A percentile compares a stretch with the other conserved stretches of the same genome.
These are phyloP conservation scores for Jackrogersella multiformis DNA, from an alignment of 495 filamentous ascomycete genomes.

Conservation along the genomic window DNA sequence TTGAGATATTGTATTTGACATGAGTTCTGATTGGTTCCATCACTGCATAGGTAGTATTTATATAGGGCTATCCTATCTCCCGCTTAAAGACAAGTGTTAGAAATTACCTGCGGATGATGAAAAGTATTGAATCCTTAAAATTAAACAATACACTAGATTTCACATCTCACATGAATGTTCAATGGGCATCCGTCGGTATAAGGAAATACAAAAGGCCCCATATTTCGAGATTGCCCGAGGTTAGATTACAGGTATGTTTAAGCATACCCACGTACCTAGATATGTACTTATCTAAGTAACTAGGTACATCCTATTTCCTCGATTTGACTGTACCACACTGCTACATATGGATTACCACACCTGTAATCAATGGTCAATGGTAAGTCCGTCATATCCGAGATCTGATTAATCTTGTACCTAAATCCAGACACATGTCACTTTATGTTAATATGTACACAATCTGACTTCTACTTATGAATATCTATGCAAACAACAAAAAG, in stretches of 20 bases:
- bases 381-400: neutral
- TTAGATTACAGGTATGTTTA: neutral
- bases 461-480: too few species aligned
- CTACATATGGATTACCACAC: constrained; percentile 1
- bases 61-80: neutral
- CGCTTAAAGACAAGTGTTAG: neutral
- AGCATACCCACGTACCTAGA: neutral
- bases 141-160: too few species aligned
- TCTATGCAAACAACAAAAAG: neutral
- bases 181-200: constrained; percentile 6
- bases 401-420: neutral
- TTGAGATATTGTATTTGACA: neutral
- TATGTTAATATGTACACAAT: neutral
- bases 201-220: constrained; percentile 11
- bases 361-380: neutral
- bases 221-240: constrained; percentile 38
- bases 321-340: neutral
- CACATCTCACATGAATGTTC: neutral
- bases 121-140: too few species aligned
- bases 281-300: neutral
- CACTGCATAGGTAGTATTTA: neutral
- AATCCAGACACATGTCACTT: neutral
- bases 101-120: too few species aligned
- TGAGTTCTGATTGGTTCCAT: neutral
- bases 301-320: too few species aligned